Base-by-base conservation (phyloP, 495 filamentous ascomycete genomes). In the Neurospora sp. region DNA sequence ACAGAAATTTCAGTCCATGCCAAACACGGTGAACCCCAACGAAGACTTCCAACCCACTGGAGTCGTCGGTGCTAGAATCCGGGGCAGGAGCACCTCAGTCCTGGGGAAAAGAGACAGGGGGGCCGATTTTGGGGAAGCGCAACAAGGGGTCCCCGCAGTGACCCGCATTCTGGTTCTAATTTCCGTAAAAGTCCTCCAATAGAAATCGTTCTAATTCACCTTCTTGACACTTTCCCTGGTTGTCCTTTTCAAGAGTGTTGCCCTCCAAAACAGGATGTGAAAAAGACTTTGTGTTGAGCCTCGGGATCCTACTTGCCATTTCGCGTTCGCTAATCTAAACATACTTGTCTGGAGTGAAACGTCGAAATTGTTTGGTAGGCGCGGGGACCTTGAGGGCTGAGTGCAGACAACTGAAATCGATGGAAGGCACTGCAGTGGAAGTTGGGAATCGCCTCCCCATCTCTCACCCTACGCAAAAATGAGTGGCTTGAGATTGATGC, bases 91-190 rank as follows among this genome's bases (percentile, higher is more conserved):
- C 53, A 31, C 27, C 27, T 31, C 27, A 35, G 53, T 61, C 22
- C 53, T 31, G 53, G 53, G 53, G 53, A 16, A 16, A 8, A 3
- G 12, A 61, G 53, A 65, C 53, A 61, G 6, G 27, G 27, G 53
- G 27, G 14, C 31, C 31, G 53, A 16, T 8, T 35, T 61, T 65
- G 53, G 27, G 53, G 53, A 61, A 61, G 53, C 31, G 47, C 71
- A 71, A 68, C 72, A 73, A 68, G 68, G 72, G 71, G 71, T 53
- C 72, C 73, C 74, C 74, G 72, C 72, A 74, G 35, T 41, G 42
- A 45, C 75, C 75, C 75, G 75, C 75, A 77, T 71, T 75, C 70
- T 74, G 71, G 42, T 68, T 68, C 69, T 53, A 74, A 74, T 75
- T 70, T 73, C 71, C 31, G 35, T 27, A 45, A 70, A 76, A 74